Base-by-base conservation (phyloP, 345 rosid genomes). In the Arabidopsis arenosa region DNA sequence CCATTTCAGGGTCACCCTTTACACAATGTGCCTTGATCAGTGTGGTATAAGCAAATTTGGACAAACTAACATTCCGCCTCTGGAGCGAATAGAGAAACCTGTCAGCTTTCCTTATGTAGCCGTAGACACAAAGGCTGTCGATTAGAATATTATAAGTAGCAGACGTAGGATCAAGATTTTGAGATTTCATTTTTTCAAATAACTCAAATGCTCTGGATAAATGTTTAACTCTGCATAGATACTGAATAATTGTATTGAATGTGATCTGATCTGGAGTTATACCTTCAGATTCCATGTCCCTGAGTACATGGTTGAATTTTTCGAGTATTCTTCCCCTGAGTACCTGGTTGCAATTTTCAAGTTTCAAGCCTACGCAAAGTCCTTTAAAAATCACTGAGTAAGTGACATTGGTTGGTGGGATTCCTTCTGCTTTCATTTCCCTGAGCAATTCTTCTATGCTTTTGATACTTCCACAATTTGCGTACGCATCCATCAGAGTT, bases 21-120 rank as follows among this genome's bases (percentile, higher is more conserved):
- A 66, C 87, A 68, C 96, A 90, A 77, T 90, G 92, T 67, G 89
- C 94, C 79, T 87, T 92, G 73, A 92, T 80, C 68, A 90, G 36
- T 54, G 90, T 84, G 63, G 86, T 83, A 70, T 85, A 90, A 72
- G 93, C 86, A 79, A 82, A 75, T 70, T 86, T 90, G 12, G 83
- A 74, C 69, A 88, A 58, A 52, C 32, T 61, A 44, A 78, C 68
- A 61, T 73, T 73, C 63, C 5, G 39, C 47, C 64, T 78, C 72
- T 80, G 87, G 61, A 90, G 90, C 45, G 73, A 80, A 78, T 43
- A 49, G 62, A 88, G 62, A 47, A 90, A 81, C 52, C 14, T 62
- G 56, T 88, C 88, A 74, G 93, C 93, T 61, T 75, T 62, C 73
- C 68, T 66, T 53, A 90, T 32, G 54, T 82, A 73, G 52, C 87